Conservation (phyloP, 495 filamentous ascomycete species). For the Tuber magnatum region DNA sequence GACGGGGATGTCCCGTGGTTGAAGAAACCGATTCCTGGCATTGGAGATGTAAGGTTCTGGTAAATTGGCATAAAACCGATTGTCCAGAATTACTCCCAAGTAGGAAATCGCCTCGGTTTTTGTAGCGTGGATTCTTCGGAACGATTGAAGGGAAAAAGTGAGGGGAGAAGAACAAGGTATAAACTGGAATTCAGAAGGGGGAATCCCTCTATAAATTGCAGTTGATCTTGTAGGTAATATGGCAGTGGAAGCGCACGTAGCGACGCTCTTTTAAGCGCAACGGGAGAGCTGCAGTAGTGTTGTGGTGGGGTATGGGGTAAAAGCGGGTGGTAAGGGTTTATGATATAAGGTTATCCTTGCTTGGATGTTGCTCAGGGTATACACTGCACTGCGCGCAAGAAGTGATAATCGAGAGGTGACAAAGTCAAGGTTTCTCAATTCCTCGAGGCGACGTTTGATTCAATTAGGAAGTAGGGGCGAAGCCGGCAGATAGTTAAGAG, state of each 20-base stretch:
- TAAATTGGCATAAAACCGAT: slow-evolving; percentile 33
- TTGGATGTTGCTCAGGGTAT: background rate
- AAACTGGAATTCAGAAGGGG: background rate
- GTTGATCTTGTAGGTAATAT: background rate
- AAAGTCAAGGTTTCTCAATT: background rate
- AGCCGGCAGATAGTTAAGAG: slow-evolving; percentile 28
- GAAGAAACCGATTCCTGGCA: slow-evolving; percentile 9
- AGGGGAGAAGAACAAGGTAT: background rate
- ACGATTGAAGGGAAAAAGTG: background rate
- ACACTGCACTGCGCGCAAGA: background rate
- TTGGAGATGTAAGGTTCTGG: slow-evolving; percentile 22
- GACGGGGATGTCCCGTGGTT: slow-evolving; percentile 2
- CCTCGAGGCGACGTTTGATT: slow-evolving; percentile 6
- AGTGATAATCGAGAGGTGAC: background rate
- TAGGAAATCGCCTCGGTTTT: background rate
- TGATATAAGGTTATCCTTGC: background rate
- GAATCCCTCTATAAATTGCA: background rate
- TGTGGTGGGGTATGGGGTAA: slow-evolving; percentile 11
- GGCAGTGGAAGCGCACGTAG: background rate
- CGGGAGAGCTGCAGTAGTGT: background rate
- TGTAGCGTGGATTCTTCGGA: background rate
- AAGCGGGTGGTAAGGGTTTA: background rate
- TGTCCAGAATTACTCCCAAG: background rate
- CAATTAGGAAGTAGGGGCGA: background rate
- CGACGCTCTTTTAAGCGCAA: background rate